Evolutionary conservation across 1,284 basidiomycete genomes (phyloP).

Genomic region (Rhodotorula sp.): DNA sequence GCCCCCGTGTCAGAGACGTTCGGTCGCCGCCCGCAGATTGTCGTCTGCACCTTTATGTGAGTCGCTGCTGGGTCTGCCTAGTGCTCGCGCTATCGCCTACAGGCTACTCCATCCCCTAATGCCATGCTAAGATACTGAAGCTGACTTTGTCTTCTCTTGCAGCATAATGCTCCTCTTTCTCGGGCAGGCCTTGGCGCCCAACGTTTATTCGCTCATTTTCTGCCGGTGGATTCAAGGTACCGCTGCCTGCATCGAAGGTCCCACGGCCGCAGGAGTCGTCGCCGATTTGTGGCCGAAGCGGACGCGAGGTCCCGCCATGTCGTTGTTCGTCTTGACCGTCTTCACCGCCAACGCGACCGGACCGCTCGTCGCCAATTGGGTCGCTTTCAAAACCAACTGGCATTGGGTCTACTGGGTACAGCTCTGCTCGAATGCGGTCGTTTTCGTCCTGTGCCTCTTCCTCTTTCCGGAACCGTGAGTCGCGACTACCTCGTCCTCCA

Average conservation of each 20-base stretch:
- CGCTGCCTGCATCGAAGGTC: slow-evolving; percentile 47
- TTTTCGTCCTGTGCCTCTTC: slow-evolving; percentile 45
- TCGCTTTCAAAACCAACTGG: slow-evolving; percentile 44
- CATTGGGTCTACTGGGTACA: slow-evolving; percentile 34
- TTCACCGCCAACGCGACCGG: slow-evolving; percentile 47
- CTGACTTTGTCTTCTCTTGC: background rate
- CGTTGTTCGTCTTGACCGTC: slow-evolving; percentile 33
- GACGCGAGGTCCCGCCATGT: slow-evolving; percentile 51
- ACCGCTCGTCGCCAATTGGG: slow-evolving; percentile 44
- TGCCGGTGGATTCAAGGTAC: slow-evolving; percentile 48
- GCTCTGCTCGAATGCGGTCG: slow-evolving; percentile 35
- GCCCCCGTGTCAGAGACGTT: slow-evolving; percentile 39
- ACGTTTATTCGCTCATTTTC: slow-evolving; percentile 47
- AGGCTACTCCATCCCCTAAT: too few species aligned
- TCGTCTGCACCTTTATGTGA: slow-evolving; percentile 33
- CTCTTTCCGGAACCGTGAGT: slow-evolving; percentile 49
- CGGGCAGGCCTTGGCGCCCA: slow-evolving; percentile 47
- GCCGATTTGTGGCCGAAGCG: slow-evolving; percentile 49
- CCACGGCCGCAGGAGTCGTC: slow-evolving; percentile 49
- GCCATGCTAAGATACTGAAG: too few species aligned
- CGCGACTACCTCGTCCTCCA: too few species aligned
- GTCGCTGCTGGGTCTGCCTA: background rate
- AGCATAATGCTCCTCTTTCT: slow-evolving; percentile 48
- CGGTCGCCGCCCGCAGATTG: slow-evolving; percentile 41
- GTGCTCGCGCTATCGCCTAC: too few species aligned